A percentile compares a stretch with the other conserved stretches of the same genome.
phyloP scores from a whole-genome alignment of 2,329 filamentous ascomycete genomes.

The Colletotrichum sp. region DNA sequence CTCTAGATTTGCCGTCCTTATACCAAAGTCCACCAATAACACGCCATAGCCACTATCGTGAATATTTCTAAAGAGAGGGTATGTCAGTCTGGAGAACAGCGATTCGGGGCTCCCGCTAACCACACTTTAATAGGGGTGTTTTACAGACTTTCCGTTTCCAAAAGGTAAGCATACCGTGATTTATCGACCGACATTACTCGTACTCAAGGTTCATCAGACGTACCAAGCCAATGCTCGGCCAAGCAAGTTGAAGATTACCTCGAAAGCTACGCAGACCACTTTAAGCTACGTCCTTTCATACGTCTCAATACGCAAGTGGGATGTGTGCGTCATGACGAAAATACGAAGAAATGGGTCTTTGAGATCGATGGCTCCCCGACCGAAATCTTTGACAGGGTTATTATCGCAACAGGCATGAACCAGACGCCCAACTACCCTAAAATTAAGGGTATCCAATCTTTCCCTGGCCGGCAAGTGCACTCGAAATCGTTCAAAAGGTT shows the following conservation, averaged over 20 bases:
- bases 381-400: constrained; percentile 39
- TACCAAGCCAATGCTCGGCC: constrained; percentile 27
- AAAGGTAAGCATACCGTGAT: not conserved
- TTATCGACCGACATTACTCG: not conserved
- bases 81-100: not conserved
- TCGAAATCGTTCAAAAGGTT: constrained; percentile 26
- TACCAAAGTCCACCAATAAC: not conserved
- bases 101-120: not conserved
- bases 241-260: constrained; percentile 35
- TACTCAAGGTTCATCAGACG: constrained; percentile 11
- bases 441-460: constrained; percentile 38
- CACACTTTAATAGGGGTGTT: constrained; percentile 32
- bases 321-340: constrained; percentile 23
- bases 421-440: constrained; percentile 37
- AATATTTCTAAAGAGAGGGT: constrained; percentile 38
- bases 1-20: not conserved
- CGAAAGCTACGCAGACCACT: constrained; percentile 37
- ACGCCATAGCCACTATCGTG: constrained; percentile 29
- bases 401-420: constrained; percentile 38
- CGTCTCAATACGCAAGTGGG: constrained; percentile 29
- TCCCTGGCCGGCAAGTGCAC: constrained; percentile 43
- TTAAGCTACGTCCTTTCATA: constrained; percentile 28
- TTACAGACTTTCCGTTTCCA: constrained; percentile 40
- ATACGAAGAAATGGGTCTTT: constrained; percentile 30
- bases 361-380: constrained; percentile 27